Evolutionary conservation across 1,284 basidiomycete species (phyloP).

Genomic region (Psilocybe mexicana): DNA sequence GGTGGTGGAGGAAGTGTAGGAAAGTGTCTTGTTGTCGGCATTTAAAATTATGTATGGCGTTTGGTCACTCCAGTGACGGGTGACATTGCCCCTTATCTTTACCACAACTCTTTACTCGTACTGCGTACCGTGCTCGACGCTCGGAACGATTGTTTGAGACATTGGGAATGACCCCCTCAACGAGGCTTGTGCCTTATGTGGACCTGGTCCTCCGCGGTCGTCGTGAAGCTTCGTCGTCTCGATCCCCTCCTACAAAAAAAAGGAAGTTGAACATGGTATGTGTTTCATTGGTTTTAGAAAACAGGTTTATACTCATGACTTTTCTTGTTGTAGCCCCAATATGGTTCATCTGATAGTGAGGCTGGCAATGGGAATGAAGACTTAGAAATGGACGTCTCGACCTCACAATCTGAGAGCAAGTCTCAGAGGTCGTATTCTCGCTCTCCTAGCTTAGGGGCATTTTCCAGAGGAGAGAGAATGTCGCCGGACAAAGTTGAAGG

Average conservation of each 20-base stretch:
- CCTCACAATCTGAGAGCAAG: background rate
- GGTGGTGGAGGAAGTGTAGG: conserved; percentile 16
- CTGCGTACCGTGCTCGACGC: too few species aligned
- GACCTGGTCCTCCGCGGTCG: conserved; percentile 26
- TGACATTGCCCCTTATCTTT: background rate
- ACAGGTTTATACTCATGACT: too few species aligned
- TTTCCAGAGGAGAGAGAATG: background rate
- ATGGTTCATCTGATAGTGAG: background rate
- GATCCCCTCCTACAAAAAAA: conserved; percentile 14
- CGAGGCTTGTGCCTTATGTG: conserved; percentile 26
- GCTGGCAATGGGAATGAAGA: background rate
- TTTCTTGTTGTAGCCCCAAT: background rate
- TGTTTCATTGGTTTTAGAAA: background rate
- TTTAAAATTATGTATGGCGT: conserved; percentile 32
- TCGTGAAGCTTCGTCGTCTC: conserved; percentile 2
- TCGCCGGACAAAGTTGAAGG: background rate
- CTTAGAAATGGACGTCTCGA: background rate
- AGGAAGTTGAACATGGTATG: conserved; percentile 7
- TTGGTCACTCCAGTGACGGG: background rate
- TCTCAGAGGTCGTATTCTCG: background rate
- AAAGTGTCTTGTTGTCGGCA: conserved; percentile 32
- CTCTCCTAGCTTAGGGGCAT: background rate
- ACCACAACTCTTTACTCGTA: background rate
- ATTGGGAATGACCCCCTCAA: background rate
- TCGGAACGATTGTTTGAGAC: background rate